These are phyloP conservation scores for Solanum chaucha DNA, from an alignment of 257 asterid genomes.

Conservation along the genomic window DNA sequence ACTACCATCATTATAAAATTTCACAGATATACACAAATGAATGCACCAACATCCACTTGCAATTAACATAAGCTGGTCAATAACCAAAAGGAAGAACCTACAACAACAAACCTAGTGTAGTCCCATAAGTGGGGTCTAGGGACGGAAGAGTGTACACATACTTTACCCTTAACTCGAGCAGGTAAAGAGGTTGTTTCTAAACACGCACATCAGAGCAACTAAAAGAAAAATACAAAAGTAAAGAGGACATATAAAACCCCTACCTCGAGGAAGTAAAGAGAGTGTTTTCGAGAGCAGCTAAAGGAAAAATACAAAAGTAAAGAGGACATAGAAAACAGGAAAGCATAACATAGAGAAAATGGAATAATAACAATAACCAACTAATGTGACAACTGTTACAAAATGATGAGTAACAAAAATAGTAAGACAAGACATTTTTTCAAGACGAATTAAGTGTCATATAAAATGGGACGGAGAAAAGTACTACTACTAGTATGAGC, in stretches of 20 bases:
- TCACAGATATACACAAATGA: neutral
- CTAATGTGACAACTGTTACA: neutral
- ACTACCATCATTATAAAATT: neutral
- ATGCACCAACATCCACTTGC: slow-evolving; percentile 1
- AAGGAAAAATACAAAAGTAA: neutral
- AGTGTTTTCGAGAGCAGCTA: neutral
- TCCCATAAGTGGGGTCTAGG: neutral
- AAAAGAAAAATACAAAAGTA: neutral
- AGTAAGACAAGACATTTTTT: too few relatives aligned
- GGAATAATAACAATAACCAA: neutral
- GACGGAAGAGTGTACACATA: neutral
- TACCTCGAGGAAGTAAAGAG: neutral
- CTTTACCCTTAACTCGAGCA: neutral
- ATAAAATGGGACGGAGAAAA: too few relatives aligned
- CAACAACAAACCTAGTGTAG: neutral
- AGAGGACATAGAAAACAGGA: neutral
- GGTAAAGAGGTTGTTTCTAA: neutral
- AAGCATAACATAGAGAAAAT: neutral
- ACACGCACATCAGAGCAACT: neutral
- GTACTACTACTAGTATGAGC: neutral
- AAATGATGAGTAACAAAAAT: neutral
- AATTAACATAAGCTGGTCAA: neutral
- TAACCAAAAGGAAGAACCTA: neutral
- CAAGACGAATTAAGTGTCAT: neutral
- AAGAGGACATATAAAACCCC: neutral